Conservation (phyloP, 257 asterid species). For the Lantana camara region DNA sequence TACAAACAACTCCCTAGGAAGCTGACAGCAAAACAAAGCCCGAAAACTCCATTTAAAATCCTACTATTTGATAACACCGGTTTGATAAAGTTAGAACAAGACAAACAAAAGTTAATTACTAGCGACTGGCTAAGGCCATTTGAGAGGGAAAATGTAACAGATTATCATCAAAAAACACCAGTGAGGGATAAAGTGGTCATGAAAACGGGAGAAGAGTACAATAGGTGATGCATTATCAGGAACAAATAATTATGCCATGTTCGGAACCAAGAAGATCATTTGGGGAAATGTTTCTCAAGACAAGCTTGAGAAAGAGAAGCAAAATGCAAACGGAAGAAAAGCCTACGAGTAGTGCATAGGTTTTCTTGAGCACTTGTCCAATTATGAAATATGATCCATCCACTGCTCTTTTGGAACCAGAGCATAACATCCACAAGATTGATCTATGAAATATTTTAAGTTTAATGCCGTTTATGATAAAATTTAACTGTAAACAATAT, state of each 20-base stretch:
- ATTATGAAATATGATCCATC: background rate
- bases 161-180: no score
- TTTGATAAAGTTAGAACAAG: no score
- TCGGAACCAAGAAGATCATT: no score
- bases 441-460: background rate
- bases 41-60: no score
- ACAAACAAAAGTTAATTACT: no score
- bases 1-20: no score
- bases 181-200: no score
- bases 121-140: no score
- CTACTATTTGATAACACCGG: no score
- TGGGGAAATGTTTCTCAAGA: background rate
- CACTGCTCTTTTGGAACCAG: background rate
- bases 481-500: background rate
- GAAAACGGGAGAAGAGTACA: no score
- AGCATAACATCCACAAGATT: background rate
- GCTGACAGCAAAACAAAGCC: no score
- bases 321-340: background rate
- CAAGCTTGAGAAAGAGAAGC: background rate
- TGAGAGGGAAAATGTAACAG: conserved; percentile 10
- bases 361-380: background rate
- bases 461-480: background rate
- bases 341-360: background rate
- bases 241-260: background rate
- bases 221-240: background rate